These are phyloP conservation scores for Vigna radiata DNA, from an alignment of 306 rosid genomes.

Conservation along the genomic window DNA sequence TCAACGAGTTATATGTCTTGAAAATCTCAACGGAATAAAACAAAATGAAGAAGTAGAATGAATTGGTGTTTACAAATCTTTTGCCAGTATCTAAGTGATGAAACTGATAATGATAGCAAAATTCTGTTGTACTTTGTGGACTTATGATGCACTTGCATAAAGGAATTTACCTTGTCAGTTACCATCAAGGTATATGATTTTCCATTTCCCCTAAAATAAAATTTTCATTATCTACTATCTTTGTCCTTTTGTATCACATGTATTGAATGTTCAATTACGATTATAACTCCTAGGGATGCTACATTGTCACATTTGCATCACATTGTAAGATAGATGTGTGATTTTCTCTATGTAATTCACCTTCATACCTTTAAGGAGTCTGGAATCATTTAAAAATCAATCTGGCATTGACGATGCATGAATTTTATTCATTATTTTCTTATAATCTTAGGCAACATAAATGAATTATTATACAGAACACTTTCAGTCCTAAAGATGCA, in stretches of 20 bases:
- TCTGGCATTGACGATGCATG: not conserved
- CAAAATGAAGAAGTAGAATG: not conserved
- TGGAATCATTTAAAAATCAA: not conserved
- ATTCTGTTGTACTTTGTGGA: not conserved
- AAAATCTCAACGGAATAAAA: conserved; percentile 10
- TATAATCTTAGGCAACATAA: not conserved
- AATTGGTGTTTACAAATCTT: conserved; percentile 4
- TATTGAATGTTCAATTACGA: not conserved
- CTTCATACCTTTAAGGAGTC: not conserved
- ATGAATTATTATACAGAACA: conserved; percentile 15
- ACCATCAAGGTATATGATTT: not conserved
- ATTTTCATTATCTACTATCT: not conserved
- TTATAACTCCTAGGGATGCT: not conserved
- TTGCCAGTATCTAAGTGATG: not conserved
- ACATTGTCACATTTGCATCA: not conserved
- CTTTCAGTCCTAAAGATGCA: conserved; percentile 18
- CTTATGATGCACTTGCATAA: not conserved
- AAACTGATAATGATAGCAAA: conserved; percentile 11
- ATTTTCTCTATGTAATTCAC: conserved; percentile 2
- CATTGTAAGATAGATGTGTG: not conserved
- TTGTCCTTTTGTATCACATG: not conserved
- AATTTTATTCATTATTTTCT: conserved; percentile 8
- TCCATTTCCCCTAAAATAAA: not conserved
- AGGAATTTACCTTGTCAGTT: not conserved
- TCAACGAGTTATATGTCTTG: conserved; percentile 17